Evolutionary conservation across 2,329 filamentous ascomycete species (phyloP).

Genomic region (Sordariomycetes sp.): DNA sequence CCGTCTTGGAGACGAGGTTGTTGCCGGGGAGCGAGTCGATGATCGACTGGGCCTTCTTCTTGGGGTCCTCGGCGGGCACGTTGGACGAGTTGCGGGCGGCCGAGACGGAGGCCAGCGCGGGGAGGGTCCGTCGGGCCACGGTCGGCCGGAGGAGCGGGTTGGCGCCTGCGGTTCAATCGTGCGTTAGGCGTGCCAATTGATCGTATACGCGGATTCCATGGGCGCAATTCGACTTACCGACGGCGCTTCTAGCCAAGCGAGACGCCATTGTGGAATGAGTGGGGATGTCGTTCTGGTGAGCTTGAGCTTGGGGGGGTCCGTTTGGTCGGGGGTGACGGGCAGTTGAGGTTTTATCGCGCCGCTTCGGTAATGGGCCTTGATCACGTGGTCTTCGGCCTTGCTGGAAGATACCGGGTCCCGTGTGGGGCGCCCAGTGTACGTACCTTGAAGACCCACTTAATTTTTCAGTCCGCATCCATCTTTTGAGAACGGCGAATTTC

Average conservation of each 20-base stretch:
- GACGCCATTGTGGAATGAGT: slow-evolving; percentile 74
- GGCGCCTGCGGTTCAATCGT: slow-evolving; percentile 49
- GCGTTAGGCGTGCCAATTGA: slow-evolving; percentile 16
- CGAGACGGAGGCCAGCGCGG: slow-evolving; percentile 58
- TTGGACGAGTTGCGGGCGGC: slow-evolving; percentile 55
- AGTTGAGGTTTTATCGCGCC: slow-evolving; percentile 38
- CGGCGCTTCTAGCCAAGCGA: slow-evolving; percentile 87
- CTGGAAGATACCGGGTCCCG: not conserved
- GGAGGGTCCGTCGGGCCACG: slow-evolving; percentile 61
- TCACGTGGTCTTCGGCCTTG: slow-evolving; percentile 19
- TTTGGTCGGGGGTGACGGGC: slow-evolving; percentile 28
- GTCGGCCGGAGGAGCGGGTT: slow-evolving; percentile 69
- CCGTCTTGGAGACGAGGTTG: slow-evolving; percentile 88
- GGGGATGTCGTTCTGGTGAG: slow-evolving; percentile 36
- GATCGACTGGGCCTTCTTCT: slow-evolving; percentile 94
- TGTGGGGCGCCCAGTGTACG: slow-evolving; percentile 1
- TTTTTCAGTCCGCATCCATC: slow-evolving; percentile 6
- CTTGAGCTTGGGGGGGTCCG: slow-evolving; percentile 19
- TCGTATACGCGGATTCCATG: slow-evolving; percentile 6
- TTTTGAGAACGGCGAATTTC: not conserved
- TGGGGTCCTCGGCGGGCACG: slow-evolving; percentile 76
- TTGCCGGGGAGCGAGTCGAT: slow-evolving; percentile 86
- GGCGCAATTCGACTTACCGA: slow-evolving; percentile 52
- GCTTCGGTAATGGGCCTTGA: slow-evolving; percentile 20
- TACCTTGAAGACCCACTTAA: slow-evolving; percentile 9